A percentile compares a stretch with the other conserved stretches of the same genome.
Conservation (phyloP, 139 green algal species). For the Tetradesmus obliquus region DNA sequence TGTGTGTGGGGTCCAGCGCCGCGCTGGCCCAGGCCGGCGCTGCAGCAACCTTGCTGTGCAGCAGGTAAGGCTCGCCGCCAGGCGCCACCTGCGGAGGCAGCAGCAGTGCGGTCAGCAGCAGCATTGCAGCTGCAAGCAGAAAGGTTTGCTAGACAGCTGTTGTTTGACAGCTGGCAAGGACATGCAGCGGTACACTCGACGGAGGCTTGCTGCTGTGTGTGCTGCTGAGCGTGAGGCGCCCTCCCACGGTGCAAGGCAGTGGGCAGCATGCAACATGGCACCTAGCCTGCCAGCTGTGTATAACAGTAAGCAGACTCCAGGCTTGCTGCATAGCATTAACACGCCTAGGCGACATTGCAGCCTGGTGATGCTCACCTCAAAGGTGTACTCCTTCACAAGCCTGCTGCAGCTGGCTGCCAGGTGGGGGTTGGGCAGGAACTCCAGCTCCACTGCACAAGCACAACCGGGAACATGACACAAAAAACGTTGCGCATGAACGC, state of each 20-base stretch:
- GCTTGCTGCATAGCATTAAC: too few relatives aligned
- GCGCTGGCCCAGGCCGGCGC: conserved; percentile 24
- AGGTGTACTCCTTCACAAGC: conserved; percentile 46
- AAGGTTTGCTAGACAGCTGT: too few relatives aligned
- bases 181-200: too few relatives aligned
- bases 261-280: background rate
- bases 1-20: conserved; percentile 27
- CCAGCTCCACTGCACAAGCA: conserved; percentile 38
- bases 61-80: background rate
- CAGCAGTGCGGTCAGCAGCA: background rate
- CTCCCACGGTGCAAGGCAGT: background rate
- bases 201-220: too few relatives aligned
- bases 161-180: too few relatives aligned
- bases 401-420: background rate
- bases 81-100: background rate
- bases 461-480: too few relatives aligned
- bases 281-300: too few relatives aligned
- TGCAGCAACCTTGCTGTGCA: background rate
- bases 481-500: too few relatives aligned
- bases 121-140: too few relatives aligned
- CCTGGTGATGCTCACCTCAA: background rate
- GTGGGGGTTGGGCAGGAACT: conserved; percentile 33
- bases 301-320: too few relatives aligned
- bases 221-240: too few relatives aligned
- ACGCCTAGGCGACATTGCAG: background rate